Evolutionary conservation across 345 rosid genomes (phyloP), one percentile per base, ranked within the genome.

Genomic region (Aethionema arabicum): DNA sequence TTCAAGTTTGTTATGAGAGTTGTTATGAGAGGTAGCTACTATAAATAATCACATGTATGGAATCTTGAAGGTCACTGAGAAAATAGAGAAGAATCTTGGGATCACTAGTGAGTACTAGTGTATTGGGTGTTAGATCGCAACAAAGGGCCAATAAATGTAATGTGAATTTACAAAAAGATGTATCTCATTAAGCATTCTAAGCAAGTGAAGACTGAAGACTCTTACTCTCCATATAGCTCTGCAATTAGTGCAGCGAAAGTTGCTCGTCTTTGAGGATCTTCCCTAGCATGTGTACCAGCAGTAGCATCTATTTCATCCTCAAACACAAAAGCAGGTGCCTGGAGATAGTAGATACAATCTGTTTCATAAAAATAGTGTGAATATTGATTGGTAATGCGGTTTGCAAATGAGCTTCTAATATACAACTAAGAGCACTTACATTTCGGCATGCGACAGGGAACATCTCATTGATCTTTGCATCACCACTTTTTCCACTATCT

Each of bases 271-370:
- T 86, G 79, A 32, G 91, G 90, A 82, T 92, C 96, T 74, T 83
- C 86, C 65, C 86, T 83, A 30, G 91, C 89, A 75, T 86, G 96
- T 73, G 85, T 85, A 77, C 98, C 98, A 59, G 95, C 96, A 73
- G 89, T 89, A 36, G 98, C 98, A 79, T 92, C 98, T 53, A 92
- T 80, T 80, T 92, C 98, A 75, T 92, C 98, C 72, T 89, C 87
- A 82, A 89, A 92, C 64, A 92, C 85, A 83, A 92, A 92, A 29
- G 84, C 81, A 66, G 98, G 98, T 63, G 98, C 98, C 98, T 92
- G 77, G 54, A 66, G 39, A 67, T 56, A 51, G 62, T n/a, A n/a
- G n/a, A n/a, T n/a, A n/a, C n/a, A n/a, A n/a, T n/a, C n/a, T n/a
- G n/a, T n/a, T 42, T 29, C 16, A 50, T 49, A 45, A 21, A 32